Conservation (phyloP, 805 yeast genomes). For the Wickerhamiella siamensis region DNA sequence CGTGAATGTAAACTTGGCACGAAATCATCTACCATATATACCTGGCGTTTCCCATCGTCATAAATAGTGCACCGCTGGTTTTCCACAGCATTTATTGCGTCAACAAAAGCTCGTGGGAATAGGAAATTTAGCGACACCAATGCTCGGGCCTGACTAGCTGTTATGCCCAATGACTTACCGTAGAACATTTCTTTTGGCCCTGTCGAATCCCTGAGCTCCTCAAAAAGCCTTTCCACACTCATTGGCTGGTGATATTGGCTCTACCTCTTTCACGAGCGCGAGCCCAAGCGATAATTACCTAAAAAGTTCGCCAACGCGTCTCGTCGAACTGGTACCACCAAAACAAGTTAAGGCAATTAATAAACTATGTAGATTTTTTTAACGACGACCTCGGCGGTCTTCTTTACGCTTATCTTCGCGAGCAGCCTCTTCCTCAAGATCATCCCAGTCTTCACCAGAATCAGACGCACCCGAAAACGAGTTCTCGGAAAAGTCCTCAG, state of each 20-base stretch:
- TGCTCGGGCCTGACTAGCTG: conserved; percentile 7
- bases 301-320: too few species aligned
- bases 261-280: too few species aligned
- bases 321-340: too few species aligned
- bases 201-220: not conserved
- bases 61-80: conserved; percentile 4
- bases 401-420: conserved; percentile 19
- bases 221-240: conserved; percentile 11
- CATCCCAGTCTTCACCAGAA: conserved; percentile 41
- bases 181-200: conserved; percentile 3
- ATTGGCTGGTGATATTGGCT: not conserved
- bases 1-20: conserved; percentile 10
- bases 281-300: too few species aligned
- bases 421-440: conserved; percentile 41
- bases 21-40: not conserved
- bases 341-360: not conserved
- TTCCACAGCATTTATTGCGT: conserved; percentile 16
- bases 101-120: conserved; percentile 12
- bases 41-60: not conserved
- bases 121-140: conserved; percentile 14
- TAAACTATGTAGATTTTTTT: not conserved
- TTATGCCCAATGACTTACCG: conserved; percentile 4
- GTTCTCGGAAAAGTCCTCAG: conserved; percentile 24
- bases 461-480: conserved; percentile 20
- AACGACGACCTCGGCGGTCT: conserved; percentile 1